Conservation (phyloP, 768 basidiomycete genomes). For the Leccinum sublutescens region DNA sequence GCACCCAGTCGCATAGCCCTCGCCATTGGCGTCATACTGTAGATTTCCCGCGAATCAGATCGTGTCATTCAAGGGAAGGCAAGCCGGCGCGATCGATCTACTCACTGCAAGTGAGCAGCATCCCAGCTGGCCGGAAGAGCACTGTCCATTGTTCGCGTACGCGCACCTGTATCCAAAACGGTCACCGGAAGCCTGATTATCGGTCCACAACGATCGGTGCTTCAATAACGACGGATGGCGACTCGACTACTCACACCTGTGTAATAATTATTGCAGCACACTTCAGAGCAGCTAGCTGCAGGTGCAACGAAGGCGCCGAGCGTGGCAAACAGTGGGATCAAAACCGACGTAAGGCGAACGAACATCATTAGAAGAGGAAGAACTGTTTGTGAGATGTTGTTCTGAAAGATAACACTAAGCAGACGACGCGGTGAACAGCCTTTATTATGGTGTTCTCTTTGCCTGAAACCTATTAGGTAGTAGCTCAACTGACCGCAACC, state of each 20-base stretch:
- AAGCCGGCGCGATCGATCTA: not conserved
- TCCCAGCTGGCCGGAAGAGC: not conserved
- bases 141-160: not conserved
- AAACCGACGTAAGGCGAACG: too few species aligned
- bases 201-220: not conserved
- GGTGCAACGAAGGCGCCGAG: too few species aligned
- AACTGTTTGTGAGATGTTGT: too few species aligned
- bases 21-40: too few species aligned
- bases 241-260: not conserved
- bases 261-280: not conserved
- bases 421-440: too few species aligned
- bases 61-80: not conserved
- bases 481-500: too few species aligned
- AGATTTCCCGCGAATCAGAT: not conserved
- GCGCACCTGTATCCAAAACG: not conserved
- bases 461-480: too few species aligned
- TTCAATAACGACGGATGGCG: not conserved
- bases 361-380: too few species aligned
- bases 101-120: not conserved
- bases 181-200: not conserved
- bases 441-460: too few species aligned
- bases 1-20: too few species aligned
- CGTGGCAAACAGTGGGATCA: too few species aligned
- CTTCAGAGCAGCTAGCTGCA: not conserved
- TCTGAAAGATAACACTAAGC: not conserved